Evolutionary conservation across 352 stramenopile genomes (phyloP), one percentile per base, ranked within the genome.

Genomic region (Pythium coloratum): DNA sequence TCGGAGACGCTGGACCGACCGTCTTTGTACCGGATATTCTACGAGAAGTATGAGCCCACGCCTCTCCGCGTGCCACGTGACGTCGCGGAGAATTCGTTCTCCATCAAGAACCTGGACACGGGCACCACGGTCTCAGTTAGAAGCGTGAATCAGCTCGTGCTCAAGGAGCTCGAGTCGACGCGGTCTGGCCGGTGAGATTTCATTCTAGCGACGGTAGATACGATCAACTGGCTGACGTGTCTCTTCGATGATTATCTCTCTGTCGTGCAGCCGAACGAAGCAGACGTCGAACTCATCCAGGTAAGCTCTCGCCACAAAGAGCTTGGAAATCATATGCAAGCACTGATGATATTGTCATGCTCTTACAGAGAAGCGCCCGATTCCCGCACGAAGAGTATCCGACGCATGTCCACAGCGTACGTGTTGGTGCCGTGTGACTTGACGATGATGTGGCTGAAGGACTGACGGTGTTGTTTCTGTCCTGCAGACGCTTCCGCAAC

Each of bases 1-100:
- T 75, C 82, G 5, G 88, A 96, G 72, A 91, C 86, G 4, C 77
- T 96, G 8, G 80, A 94, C 44, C 80, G 74, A 13, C 83, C 86
- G 10, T 94, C 86, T 26, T 62, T 94, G 26, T 96, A 94, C 76
- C 84, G 85, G 59, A 86, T 96, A 47, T 90, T 94, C 54, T 94
- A 94, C 64, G 88, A 96, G 40, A 94, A 94, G 66, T 94, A 96
- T 50, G 82, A 93, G 70, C 84, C 86, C 1, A 90, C 76, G 40
- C 85, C 82, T 0, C 73, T 91, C 44, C 72, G 84, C 24, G 58
- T 92, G 20, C 80, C 84, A 9, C 40, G 62, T 0, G 76, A 84
- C 18, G 78, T 87, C 16, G 72, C 76, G 20, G 85, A 93, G 72
- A 85, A 83, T 42, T 80, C 70, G 16, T 79, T 96, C 36, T 89